Evolutionary conservation across 164 flowering plant genomes (phyloP).

Genomic region (Liriodendron chinense): DNA sequence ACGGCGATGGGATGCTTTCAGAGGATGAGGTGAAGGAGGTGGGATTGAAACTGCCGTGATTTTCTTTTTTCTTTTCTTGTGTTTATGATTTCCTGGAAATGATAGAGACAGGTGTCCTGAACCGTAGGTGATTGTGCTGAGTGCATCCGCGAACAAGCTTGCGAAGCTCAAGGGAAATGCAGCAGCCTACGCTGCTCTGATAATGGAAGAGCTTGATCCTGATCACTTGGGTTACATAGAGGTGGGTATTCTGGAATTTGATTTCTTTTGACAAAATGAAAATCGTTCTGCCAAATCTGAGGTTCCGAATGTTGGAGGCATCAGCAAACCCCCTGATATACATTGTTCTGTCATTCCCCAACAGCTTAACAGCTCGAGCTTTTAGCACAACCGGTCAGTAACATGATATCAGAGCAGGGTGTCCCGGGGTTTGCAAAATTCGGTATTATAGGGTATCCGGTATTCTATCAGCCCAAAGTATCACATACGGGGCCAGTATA

Average conservation of each 20-base stretch:
- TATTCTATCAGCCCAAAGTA: no score
- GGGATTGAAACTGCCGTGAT: conserved; percentile 7
- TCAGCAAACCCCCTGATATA: no score
- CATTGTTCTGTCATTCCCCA: no score
- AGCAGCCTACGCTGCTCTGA: conserved; percentile 62
- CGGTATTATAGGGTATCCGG: no score
- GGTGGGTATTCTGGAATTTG: conserved; percentile 32
- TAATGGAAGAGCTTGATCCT: conserved; percentile 98
- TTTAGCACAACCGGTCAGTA: no score
- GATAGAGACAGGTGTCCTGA: neutral
- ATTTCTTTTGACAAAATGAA: neutral
- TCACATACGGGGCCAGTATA: no score
- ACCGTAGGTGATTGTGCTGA: conserved; percentile 69
- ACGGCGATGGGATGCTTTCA: conserved; percentile 88
- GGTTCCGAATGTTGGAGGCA: neutral
- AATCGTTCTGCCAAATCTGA: neutral
- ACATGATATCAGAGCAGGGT: no score
- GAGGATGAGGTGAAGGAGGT: conserved; percentile 96
- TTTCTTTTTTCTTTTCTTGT: neutral
- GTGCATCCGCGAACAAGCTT: conserved; percentile 88
- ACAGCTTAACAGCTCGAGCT: no score
- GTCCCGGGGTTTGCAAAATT: no score
- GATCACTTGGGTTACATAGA: conserved; percentile 84
- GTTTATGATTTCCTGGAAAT: neutral
- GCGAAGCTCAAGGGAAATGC: conserved; percentile 74